Percentiles rank a stretch among this genome's conserved stretches.
phyloP scores from a whole-genome alignment of 306 rosid genomes.

The Rosa chinensis region DNA sequence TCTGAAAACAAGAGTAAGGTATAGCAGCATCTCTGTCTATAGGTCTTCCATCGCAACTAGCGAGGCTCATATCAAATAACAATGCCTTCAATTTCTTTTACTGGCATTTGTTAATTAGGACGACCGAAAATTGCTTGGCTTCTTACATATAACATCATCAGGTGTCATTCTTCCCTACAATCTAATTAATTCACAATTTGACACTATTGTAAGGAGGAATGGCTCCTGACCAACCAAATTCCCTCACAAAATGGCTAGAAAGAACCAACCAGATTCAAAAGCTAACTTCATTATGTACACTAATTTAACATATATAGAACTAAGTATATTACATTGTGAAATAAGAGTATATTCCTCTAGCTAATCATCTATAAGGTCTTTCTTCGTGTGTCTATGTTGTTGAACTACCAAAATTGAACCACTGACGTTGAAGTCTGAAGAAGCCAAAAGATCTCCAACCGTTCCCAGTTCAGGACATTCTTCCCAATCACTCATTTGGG shows the following conservation, averaged over 20 bases:
- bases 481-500: conserved; percentile 93
- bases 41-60: too few species aligned
- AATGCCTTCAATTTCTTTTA: too few species aligned
- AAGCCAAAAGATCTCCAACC: conserved; percentile 92
- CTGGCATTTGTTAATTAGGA: too few species aligned
- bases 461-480: conserved; percentile 96
- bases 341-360: background rate
- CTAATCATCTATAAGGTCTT: conserved; percentile 40
- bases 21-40: too few species aligned
- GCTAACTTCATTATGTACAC: background rate
- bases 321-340: background rate
- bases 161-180: too few species aligned
- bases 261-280: background rate
- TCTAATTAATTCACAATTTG: too few species aligned
- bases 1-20: too few species aligned
- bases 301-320: background rate
- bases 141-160: too few species aligned
- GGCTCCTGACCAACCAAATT: background rate
- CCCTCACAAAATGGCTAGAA: background rate
- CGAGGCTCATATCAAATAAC: too few species aligned
- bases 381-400: conserved; percentile 72
- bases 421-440: conserved; percentile 72
- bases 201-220: too few species aligned
- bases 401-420: conserved; percentile 82
- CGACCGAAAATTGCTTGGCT: too few species aligned